phyloP scores from a whole-genome alignment of 1,284 basidiomycete species.

The Tilletia setariae region DNA sequence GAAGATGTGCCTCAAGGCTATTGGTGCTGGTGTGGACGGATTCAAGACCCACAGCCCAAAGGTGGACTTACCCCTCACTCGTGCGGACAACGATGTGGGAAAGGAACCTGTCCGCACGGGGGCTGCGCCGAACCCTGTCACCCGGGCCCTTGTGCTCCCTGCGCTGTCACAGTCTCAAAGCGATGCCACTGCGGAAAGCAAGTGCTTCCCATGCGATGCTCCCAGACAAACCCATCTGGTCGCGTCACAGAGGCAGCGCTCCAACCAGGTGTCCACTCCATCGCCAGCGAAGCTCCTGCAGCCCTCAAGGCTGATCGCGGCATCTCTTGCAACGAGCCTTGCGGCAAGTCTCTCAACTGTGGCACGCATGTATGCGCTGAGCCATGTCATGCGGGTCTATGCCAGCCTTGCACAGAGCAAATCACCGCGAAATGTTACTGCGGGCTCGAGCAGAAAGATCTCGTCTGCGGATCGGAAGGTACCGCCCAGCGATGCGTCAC shows the following conservation, averaged over 20 bases:
- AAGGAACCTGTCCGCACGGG: slow-evolving; percentile 46
- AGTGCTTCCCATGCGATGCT: slow-evolving; percentile 42
- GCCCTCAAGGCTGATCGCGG: slow-evolving; percentile 18
- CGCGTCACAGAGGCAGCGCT: slow-evolving; percentile 21
- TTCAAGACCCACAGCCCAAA: slow-evolving; percentile 34
- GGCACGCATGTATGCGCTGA: slow-evolving; percentile 38
- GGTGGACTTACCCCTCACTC: slow-evolving; percentile 41
- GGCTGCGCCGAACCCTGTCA: slow-evolving; percentile 46
- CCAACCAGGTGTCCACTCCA: not conserved
- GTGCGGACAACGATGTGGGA: slow-evolving; percentile 43
- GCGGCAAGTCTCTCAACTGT: slow-evolving; percentile 44
- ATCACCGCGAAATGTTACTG: slow-evolving; percentile 44
- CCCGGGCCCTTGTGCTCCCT: slow-evolving; percentile 51
- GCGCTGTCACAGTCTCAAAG: slow-evolving; percentile 44
- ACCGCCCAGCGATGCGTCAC: slow-evolving; percentile 25
- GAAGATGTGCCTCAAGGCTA: slow-evolving; percentile 47
- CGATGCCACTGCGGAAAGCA: slow-evolving; percentile 50
- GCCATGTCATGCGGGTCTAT: slow-evolving; percentile 44
- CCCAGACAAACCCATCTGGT: slow-evolving; percentile 30
- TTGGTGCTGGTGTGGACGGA: slow-evolving; percentile 49
- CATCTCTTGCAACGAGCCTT: slow-evolving; percentile 44
- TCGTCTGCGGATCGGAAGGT: slow-evolving; percentile 45
- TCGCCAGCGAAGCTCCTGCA: slow-evolving; percentile 9
- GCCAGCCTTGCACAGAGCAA: slow-evolving; percentile 34
- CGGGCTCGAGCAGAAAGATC: slow-evolving; percentile 34